Evolutionary conservation across 345 rosid genomes (phyloP).

Genomic region (Kernera saxatilis): DNA sequence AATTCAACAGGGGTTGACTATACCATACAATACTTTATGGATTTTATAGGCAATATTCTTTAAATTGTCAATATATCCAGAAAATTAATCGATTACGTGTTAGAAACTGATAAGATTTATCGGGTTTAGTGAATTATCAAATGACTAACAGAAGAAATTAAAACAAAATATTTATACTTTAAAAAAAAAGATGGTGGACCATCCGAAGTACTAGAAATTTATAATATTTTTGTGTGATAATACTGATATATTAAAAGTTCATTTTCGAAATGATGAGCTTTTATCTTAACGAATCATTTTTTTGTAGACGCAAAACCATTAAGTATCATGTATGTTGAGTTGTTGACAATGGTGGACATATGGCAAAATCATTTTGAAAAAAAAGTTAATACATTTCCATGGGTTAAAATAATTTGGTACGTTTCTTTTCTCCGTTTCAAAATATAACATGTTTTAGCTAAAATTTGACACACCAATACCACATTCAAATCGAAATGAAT

Average conservation of each 20-base stretch:
- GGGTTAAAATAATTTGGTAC: neutral
- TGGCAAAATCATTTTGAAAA: neutral
- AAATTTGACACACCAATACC: neutral
- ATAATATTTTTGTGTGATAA: neutral
- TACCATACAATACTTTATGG: neutral
- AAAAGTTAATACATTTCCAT: neutral
- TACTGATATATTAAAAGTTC: neutral
- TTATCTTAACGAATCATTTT: neutral
- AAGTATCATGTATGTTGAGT: neutral
- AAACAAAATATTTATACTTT: too few species aligned
- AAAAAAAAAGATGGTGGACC: too few species aligned
- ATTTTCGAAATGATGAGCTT: neutral
- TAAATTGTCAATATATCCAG: neutral
- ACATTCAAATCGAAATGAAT: neutral
- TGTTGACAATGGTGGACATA: neutral
- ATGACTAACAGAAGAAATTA: too few species aligned
- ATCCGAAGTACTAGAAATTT: neutral
- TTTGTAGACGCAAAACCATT: too few species aligned
- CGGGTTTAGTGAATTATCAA: neutral
- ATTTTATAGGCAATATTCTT: neutral
- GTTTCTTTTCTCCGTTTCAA: too few species aligned
- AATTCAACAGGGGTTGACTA: constrained; percentile 6
- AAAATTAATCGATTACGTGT: constrained; percentile 1
- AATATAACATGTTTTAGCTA: too few species aligned
- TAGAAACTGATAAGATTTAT: neutral